Conservation (phyloP, 306 rosid species). For the Delonix regia region DNA sequence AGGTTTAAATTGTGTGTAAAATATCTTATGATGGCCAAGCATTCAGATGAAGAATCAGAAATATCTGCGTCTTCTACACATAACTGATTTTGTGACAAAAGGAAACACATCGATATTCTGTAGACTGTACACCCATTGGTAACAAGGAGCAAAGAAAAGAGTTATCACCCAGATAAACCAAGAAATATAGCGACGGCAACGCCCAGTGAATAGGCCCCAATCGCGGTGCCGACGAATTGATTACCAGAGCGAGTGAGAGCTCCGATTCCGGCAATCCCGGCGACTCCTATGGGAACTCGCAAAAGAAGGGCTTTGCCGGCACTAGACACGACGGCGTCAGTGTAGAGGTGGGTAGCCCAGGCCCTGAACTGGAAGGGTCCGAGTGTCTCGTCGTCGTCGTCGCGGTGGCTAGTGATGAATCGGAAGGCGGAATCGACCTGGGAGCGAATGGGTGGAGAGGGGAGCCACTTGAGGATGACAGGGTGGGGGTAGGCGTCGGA, state of each 20-base stretch:
- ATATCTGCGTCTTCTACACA: not conserved
- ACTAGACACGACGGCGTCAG: slow-evolving; percentile 51
- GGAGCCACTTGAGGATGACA: slow-evolving; percentile 66
- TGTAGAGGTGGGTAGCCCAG: slow-evolving; percentile 72
- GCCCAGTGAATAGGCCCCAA: slow-evolving; percentile 73
- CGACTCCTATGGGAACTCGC: slow-evolving; percentile 72
- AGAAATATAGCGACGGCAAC: slow-evolving; percentile 59
- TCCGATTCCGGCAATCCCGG: slow-evolving; percentile 72
- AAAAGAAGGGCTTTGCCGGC: slow-evolving; percentile 57
- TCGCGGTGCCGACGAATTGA: slow-evolving; percentile 55
- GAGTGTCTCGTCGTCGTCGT: slow-evolving; percentile 10
- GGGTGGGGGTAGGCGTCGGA: slow-evolving; percentile 42
- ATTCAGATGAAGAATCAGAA: not conserved
- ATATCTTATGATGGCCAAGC: not conserved
- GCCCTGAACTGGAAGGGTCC: slow-evolving; percentile 50
- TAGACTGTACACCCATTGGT: not conserved
- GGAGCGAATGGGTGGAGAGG: slow-evolving; percentile 56
- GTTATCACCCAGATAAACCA: slow-evolving; percentile 48
- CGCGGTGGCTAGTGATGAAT: slow-evolving; percentile 22
- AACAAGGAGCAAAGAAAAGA: not conserved
- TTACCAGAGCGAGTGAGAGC: slow-evolving; percentile 55
- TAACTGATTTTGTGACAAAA: not conserved
- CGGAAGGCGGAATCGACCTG: slow-evolving; percentile 75
- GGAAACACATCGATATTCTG: no score
- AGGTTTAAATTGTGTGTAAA: no score